Base-by-base conservation (phyloP, 2,329 filamentous ascomycete genomes). In the Aspergillus brunneoviolaceus region DNA sequence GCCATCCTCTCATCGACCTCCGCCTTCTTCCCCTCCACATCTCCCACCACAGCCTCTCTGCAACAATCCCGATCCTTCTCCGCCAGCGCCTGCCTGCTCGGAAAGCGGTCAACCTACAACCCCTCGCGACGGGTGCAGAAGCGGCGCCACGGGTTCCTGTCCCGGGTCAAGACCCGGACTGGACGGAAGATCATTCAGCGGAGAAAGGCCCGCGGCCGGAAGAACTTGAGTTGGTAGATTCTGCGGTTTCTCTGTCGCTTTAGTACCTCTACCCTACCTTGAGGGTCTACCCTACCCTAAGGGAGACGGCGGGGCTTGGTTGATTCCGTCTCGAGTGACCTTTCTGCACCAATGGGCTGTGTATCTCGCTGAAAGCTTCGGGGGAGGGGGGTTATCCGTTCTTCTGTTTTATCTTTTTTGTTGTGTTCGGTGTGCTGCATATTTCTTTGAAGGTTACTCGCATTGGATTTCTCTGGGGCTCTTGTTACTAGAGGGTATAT, bases 71-170 rank as follows among this genome's bases (percentile, higher is more conserved):
- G 77, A 27, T 65, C 71, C 0, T 80, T 82, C 71, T 81, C 80
- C 4, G 73, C 78, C 16, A 76, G 78, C 55, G 73, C 79, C 6
- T 70, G 72, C 2, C 73, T 81, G 5, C 75, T 70, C 50, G 78
- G 70, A 27, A 76, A 74, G 53, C 79, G 85, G 63, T 75, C 82
- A 59, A 88, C 86, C 48, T 87, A 80, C 68, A 83, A 84, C 58
- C 85, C 85, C 10, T 85, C 82, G 54, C 83, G 87, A 63, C 70
- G 81, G 49, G 83, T 87, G 48, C 79, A 86, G 70, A 88, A 88
- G 76, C 78, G 86, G 63, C 79, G 85, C 67, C 83, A 86, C 74
- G 85, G 85, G 2, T 88, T 86, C 68, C 69, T 88, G 61, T 76
- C 81, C 10, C 73, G 86, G 66, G 64, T 85, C 62, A 77, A 77